These are phyloP conservation scores for Phytopythium montanum DNA, from an alignment of 352 stramenopile species.

Conservation along the genomic window DNA sequence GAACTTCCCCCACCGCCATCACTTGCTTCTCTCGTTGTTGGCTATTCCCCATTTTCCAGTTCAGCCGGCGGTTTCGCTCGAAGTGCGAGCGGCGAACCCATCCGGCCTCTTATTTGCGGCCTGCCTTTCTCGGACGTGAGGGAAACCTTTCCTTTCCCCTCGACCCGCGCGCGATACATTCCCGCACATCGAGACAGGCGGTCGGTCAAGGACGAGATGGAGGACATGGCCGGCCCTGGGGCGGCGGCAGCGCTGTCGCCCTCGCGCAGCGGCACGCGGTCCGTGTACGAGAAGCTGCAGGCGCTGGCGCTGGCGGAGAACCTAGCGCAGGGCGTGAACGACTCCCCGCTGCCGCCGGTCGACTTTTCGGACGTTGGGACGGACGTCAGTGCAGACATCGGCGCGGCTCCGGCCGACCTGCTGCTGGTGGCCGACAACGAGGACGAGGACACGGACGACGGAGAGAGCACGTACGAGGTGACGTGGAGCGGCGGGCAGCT, in stretches of 20 bases:
- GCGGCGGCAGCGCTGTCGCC: constrained; percentile 8
- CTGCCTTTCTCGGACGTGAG: not conserved
- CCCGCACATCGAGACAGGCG: constrained; percentile 41
- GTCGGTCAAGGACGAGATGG: constrained; percentile 29
- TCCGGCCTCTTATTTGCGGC: not conserved
- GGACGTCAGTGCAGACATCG: no score
- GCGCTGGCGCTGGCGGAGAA: constrained; percentile 42
- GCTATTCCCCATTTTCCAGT: constrained; percentile 1
- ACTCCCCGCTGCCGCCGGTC: constrained; percentile 11
- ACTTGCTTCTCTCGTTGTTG: not conserved
- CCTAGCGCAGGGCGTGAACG: constrained; percentile 31
- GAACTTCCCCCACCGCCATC: no score
- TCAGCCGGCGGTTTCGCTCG: not conserved
- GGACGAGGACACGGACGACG: constrained; percentile 40
- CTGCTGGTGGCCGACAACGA: constrained; percentile 8
- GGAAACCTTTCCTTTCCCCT: not conserved
- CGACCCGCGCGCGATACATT: constrained; percentile 5
- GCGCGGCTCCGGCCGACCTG: not conserved
- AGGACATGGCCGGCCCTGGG: constrained; percentile 26
- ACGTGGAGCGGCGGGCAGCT: constrained; percentile 64
- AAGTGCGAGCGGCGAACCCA: not conserved
- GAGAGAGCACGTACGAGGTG: constrained; percentile 70
- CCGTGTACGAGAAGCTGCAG: constrained; percentile 51
- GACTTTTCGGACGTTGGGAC: constrained; percentile 5
- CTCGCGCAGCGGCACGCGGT: constrained; percentile 23